Evolutionary conservation across 2,329 filamentous ascomycete genomes (phyloP).

Genomic region (Talaromyces sp.): DNA sequence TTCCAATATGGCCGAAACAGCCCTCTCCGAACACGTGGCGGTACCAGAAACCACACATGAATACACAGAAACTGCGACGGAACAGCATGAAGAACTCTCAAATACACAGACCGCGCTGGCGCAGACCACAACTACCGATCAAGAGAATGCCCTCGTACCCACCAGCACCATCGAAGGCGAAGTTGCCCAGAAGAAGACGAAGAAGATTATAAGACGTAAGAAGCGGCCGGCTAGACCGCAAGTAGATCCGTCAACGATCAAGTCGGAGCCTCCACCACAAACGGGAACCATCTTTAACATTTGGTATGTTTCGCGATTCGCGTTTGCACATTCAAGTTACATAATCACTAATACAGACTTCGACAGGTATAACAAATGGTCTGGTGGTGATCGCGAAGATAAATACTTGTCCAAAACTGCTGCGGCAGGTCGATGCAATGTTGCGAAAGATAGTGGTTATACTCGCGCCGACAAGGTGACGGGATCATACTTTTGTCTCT

Average conservation of each 20-base stretch:
- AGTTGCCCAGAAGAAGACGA: conserved; percentile 60
- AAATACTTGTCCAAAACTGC: conserved; percentile 79
- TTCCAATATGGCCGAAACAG: conserved; percentile 29
- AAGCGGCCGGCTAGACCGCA: conserved; percentile 84
- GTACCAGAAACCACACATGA: background rate
- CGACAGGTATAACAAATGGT: conserved; percentile 21
- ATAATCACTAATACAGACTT: too few species aligned
- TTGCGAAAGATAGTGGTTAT: conserved; percentile 74
- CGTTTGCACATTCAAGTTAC: background rate
- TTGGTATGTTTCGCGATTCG: conserved; percentile 61
- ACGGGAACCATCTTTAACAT: conserved; percentile 97
- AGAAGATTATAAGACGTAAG: conserved; percentile 90
- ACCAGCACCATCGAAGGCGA: conserved; percentile 31
- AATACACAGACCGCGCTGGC: conserved; percentile 19
- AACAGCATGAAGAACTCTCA: conserved; percentile 21
- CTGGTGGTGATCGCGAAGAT: conserved; percentile 82
- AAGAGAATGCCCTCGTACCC: conserved; percentile 20
- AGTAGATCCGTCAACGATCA: conserved; percentile 78
- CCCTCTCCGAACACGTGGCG: conserved; percentile 41
- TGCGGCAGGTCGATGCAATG: conserved; percentile 80
- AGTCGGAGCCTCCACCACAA: conserved; percentile 80
- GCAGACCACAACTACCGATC: conserved; percentile 12
- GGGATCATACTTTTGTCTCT: conserved; percentile 88
- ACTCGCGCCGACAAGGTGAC: conserved; percentile 71
- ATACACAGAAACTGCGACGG: conserved; percentile 44